Conservation (phyloP, 768 basidiomycete genomes). For the Leccinum broughii region DNA sequence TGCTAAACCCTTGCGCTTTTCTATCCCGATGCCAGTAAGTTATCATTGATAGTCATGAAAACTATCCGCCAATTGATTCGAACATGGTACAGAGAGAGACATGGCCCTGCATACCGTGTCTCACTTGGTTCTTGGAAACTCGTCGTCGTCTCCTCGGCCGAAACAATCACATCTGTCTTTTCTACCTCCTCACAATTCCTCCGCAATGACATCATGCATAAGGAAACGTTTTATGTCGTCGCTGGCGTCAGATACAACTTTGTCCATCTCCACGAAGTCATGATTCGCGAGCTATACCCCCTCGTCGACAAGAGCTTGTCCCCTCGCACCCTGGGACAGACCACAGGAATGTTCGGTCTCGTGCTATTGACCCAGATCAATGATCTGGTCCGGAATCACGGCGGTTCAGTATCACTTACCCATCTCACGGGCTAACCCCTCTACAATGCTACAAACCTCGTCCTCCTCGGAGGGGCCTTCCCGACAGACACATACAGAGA, state of each 20-base stretch:
- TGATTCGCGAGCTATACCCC: constrained; percentile 23
- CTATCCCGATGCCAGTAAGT: constrained; percentile 24
- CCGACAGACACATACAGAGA: constrained; percentile 22
- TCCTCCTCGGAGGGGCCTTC: constrained; percentile 22
- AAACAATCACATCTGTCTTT: constrained; percentile 15
- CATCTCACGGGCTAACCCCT: constrained; percentile 20
- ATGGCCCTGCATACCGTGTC: constrained; percentile 17
- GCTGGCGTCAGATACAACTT: constrained; percentile 12
- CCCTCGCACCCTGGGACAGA: constrained; percentile 9
- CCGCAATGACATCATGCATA: constrained; percentile 11
- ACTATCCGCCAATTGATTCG: neutral
- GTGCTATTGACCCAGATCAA: constrained; percentile 15
- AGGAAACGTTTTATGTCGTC: constrained; percentile 15
- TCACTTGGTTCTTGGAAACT: constrained; percentile 21
- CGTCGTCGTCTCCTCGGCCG: constrained; percentile 16
- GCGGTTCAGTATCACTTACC: constrained; percentile 12
- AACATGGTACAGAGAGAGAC: constrained; percentile 12
- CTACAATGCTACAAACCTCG: constrained; percentile 17
- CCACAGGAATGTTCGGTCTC: constrained; percentile 14
- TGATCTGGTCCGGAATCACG: neutral
- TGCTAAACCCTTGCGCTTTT: constrained; percentile 9
- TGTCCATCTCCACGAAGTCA: constrained; percentile 13
- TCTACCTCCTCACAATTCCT: constrained; percentile 7
- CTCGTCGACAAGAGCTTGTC: constrained; percentile 24
- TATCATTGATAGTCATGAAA: neutral